Percentiles rank a stretch among this genome's conserved stretches.
These are phyloP conservation scores for Wickerhamiella occidentalis DNA, from an alignment of 805 yeast species.

Conservation along the genomic window DNA sequence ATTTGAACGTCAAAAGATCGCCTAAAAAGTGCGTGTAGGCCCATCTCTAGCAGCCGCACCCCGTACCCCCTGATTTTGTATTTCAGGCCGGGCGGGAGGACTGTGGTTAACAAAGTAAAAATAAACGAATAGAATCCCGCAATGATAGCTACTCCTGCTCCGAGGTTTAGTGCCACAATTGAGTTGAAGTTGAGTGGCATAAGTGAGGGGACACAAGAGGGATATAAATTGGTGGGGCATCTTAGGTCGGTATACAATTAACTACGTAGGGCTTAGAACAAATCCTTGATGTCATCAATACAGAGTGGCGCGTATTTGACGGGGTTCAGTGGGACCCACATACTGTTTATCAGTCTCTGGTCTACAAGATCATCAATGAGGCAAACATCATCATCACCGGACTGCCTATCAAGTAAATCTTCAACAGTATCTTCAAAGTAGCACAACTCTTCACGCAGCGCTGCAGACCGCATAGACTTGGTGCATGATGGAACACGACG, in stretches of 20 bases:
- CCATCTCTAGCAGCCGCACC: slow-evolving; percentile 5
- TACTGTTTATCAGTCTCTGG: slow-evolving; percentile 4
- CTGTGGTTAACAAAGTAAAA: not conserved
- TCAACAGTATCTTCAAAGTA: not conserved
- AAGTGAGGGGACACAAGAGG: slow-evolving; percentile 1
- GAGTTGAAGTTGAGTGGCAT: slow-evolving; percentile 9
- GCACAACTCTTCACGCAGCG: not conserved
- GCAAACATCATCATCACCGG: not conserved
- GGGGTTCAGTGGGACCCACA: slow-evolving; percentile 8
- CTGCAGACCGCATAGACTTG: not conserved
- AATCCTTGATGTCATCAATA: not conserved
- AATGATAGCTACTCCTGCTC: not conserved
- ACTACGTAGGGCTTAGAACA: not conserved
- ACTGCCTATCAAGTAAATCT: not conserved
- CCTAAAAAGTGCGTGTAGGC: not conserved
- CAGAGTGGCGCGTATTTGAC: not conserved
- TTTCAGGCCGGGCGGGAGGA: not conserved
- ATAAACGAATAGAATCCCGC: not conserved
- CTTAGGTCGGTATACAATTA: not conserved
- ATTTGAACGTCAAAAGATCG: slow-evolving; percentile 6
- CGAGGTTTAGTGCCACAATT: not conserved
- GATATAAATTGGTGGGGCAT: not conserved
- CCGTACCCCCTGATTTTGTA: not conserved
- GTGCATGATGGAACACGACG: not conserved
- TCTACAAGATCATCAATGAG: not conserved